Percentiles rank a stretch among this genome's conserved stretches.
Conservation (phyloP, 1,139 yeast genomes). For the Pichia cactophila region DNA sequence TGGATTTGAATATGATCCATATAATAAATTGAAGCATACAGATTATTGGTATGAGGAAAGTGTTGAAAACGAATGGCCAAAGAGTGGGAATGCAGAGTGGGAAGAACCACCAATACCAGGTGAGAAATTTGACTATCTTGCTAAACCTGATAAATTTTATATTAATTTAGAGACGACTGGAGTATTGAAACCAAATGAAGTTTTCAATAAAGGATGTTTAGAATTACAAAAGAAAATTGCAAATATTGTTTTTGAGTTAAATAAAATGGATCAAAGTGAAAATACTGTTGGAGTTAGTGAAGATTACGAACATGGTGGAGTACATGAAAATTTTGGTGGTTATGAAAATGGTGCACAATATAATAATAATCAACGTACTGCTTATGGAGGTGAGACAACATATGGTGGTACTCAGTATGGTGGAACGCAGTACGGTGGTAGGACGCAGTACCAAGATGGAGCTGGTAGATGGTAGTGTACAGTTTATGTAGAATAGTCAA, state of each 20-base stretch:
- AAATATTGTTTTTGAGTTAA: slow-evolving; percentile 75
- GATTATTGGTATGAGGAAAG: slow-evolving; percentile 94
- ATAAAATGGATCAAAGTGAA: slow-evolving; percentile 37
- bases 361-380: slow-evolving; percentile 11
- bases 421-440: slow-evolving; percentile 14
- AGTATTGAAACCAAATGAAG: slow-evolving; percentile 80
- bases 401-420: slow-evolving; percentile 17
- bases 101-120: slow-evolving; percentile 93
- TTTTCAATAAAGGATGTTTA: slow-evolving; percentile 72
- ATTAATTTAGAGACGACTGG: slow-evolving; percentile 92
- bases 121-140: slow-evolving; percentile 78
- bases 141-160: slow-evolving; percentile 75
- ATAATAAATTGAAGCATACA: slow-evolving; percentile 94
- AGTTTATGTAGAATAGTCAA: neutral
- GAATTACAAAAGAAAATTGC: slow-evolving; percentile 89
- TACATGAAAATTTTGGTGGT: neutral
- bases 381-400: slow-evolving; percentile 15
- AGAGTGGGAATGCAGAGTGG: slow-evolving; percentile 80
- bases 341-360: neutral
- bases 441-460: slow-evolving; percentile 14
- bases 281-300: neutral
- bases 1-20: slow-evolving; percentile 98
- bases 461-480: slow-evolving; percentile 28
- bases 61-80: slow-evolving; percentile 90
- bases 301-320: neutral